A percentile compares a stretch with the other conserved stretches of the same genome.
Conservation (phyloP, 306 rosid species). For the Vachellia collinsii region DNA sequence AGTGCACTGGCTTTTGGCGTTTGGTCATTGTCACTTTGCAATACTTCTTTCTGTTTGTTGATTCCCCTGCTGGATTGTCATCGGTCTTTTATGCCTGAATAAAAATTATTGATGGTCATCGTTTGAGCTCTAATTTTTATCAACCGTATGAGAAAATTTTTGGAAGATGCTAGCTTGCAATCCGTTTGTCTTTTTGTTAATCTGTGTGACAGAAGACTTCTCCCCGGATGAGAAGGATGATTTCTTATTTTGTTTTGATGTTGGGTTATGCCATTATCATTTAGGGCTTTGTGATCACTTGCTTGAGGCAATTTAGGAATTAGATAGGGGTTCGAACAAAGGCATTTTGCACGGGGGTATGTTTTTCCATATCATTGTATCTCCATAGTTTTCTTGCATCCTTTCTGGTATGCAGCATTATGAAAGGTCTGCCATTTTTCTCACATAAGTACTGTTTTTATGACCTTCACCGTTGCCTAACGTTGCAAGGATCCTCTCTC, state of each 20-base stretch:
- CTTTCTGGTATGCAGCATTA: not conserved
- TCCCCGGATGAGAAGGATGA: constrained; percentile 2
- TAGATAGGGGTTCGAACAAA: not conserved
- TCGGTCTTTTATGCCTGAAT: not conserved
- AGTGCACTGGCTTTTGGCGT: not conserved
- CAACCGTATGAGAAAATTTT: not conserved
- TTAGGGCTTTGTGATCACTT: not conserved
- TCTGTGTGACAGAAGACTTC: not conserved
- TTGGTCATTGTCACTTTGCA: not conserved
- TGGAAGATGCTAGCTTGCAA: not conserved
- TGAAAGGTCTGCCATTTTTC: not conserved
- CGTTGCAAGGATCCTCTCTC: constrained; percentile 22
- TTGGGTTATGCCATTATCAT: not conserved
- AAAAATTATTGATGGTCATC: not conserved
- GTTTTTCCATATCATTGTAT: not conserved
- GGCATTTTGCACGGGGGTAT: not conserved
- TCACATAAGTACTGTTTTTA: not conserved
- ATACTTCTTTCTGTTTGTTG: not conserved
- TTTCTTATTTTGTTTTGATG: not conserved
- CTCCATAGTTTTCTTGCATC: not conserved
- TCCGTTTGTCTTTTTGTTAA: not conserved
- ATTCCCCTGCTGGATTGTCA: not conserved
- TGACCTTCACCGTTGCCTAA: not conserved
- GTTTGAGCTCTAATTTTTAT: not conserved
- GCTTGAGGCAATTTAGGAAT: not conserved